Conservation (phyloP, 176 grass and related monocot species). For the Musa troglodytarum region DNA sequence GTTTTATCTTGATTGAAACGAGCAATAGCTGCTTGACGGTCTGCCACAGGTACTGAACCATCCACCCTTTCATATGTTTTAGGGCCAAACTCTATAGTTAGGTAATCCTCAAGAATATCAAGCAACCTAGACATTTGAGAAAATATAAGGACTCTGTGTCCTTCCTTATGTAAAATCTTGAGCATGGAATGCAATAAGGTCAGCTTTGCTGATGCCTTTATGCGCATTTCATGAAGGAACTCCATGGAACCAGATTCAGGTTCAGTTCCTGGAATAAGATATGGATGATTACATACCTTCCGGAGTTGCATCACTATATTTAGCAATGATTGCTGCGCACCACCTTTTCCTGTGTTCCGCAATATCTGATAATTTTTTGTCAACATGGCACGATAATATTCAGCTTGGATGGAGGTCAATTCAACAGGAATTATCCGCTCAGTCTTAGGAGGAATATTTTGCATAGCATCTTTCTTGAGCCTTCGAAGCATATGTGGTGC, state of each 20-base stretch:
- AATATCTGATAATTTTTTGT: slow-evolving; percentile 97
- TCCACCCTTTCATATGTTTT: slow-evolving; percentile 96
- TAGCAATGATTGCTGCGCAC: slow-evolving; percentile 73
- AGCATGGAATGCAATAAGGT: slow-evolving; percentile 90
- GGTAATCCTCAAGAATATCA: slow-evolving; percentile 98
- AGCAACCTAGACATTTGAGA: slow-evolving; percentile 99
- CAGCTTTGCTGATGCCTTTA: slow-evolving; percentile 96
- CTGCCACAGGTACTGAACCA: slow-evolving; percentile 82
- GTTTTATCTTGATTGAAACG: slow-evolving; percentile 96
- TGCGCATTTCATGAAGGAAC: slow-evolving; percentile 96
- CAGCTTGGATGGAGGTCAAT: slow-evolving; percentile 87
- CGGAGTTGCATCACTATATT: slow-evolving; percentile 99
- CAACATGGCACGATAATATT: slow-evolving; percentile 96
- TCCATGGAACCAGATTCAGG: slow-evolving; percentile 75
- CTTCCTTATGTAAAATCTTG: slow-evolving; percentile 70
- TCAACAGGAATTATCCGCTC: slow-evolving; percentile 92
- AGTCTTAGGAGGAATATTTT: slow-evolving; percentile 96
- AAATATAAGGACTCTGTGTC: slow-evolving; percentile 92
- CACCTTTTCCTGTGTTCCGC: slow-evolving; percentile 81
- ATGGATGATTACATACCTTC: slow-evolving; percentile 99
- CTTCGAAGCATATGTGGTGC: slow-evolving; percentile 94
- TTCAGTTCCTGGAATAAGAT: slow-evolving; percentile 97
- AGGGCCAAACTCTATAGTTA: slow-evolving; percentile 67
- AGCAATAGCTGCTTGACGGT: slow-evolving; percentile 79
- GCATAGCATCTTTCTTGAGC: slow-evolving; percentile 95